phyloP scores from a whole-genome alignment of 1,139 yeast genomes.

The Hyphopichia pseudoburtonii region DNA sequence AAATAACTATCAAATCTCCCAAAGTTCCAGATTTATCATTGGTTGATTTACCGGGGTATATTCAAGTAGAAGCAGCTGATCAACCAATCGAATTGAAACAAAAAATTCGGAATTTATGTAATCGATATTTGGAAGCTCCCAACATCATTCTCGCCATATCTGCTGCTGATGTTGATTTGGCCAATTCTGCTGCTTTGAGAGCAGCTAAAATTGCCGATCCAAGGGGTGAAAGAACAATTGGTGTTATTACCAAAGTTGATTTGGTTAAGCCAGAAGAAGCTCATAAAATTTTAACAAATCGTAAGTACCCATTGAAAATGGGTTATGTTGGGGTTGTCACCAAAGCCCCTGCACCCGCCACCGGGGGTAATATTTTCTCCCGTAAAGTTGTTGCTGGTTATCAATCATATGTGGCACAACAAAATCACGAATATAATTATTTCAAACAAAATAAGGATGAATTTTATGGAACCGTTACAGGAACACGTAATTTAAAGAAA shows the following conservation, averaged over 20 bases:
- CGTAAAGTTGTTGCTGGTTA: constrained; percentile 38
- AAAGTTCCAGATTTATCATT: constrained; percentile 89
- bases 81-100: constrained; percentile 84
- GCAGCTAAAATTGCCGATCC: constrained; percentile 96
- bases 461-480: constrained; percentile 66
- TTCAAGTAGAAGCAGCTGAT: constrained; percentile 94
- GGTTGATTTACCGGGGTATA: constrained; percentile 96
- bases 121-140: constrained; percentile 83
- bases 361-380: constrained; percentile 28
- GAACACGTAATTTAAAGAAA: constrained; percentile 73
- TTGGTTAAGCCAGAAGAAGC: constrained; percentile 80
- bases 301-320: constrained; percentile 85
- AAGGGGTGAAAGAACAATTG: constrained; percentile 90
- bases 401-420: constrained; percentile 60
- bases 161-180: constrained; percentile 97
- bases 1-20: constrained; percentile 86
- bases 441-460: constrained; percentile 61
- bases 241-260: constrained; percentile 92
- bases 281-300: constrained; percentile 64
- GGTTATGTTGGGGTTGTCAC: constrained; percentile 98
- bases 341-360: constrained; percentile 55
- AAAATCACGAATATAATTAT: constrained; percentile 60
- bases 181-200: constrained; percentile 89
- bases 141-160: constrained; percentile 94
- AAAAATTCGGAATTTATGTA: constrained; percentile 77